phyloP scores from a whole-genome alignment of 495 filamentous ascomycete species.

The Tirmania nivea region DNA sequence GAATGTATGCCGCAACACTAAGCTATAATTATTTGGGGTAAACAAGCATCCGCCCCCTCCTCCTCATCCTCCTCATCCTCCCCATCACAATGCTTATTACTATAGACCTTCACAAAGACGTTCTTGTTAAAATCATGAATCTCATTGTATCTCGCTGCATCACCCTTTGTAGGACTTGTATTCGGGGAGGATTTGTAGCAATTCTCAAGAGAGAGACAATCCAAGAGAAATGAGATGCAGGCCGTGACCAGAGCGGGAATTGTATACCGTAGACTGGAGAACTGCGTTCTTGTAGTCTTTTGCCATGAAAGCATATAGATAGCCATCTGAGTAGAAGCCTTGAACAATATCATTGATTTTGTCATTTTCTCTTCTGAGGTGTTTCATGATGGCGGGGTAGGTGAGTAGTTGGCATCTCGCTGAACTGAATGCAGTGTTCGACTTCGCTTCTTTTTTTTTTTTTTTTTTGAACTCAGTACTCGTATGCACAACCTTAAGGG shows the following conservation, averaged over 20 bases:
- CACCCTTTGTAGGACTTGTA: background rate
- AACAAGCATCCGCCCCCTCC: no score
- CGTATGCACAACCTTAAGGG: no score
- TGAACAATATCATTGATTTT: background rate
- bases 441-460: conserved; percentile 8
- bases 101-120: no score
- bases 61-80: no score
- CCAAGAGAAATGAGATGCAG: background rate
- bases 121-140: no score
- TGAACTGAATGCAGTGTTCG: background rate
- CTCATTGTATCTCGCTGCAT: background rate
- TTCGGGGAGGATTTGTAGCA: background rate
- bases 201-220: background rate
- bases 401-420: conserved; percentile 1
- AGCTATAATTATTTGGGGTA: no score
- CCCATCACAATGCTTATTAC: no score
- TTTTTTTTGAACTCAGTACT: no score
- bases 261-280: background rate
- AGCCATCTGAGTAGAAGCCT: conserved; percentile 6
- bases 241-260: background rate
- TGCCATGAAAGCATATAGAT: background rate
- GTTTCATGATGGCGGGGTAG: background rate
- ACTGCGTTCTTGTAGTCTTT: background rate
- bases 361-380: background rate
- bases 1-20: no score